Percentiles rank a stretch among this genome's conserved stretches.
These are phyloP conservation scores for Ceratocystiopsis brevicomis DNA, from an alignment of 2,329 filamentous ascomycete genomes.

Conservation along the genomic window DNA sequence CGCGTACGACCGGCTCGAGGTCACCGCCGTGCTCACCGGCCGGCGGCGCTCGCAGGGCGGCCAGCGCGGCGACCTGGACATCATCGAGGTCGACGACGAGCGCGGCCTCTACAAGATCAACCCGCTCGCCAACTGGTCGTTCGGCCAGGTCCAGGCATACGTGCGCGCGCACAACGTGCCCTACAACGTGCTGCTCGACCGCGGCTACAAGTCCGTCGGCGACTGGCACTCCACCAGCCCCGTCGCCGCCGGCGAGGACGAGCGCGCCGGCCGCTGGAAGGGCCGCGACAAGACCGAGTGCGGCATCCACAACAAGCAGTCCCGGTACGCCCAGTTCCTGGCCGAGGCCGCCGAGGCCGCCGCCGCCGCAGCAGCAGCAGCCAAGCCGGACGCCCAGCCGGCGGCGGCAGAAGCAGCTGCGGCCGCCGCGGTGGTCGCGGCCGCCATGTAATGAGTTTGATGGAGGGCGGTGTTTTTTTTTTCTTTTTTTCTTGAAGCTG, in stretches of 20 bases:
- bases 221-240: slow-evolving; percentile 96
- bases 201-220: slow-evolving; percentile 93
- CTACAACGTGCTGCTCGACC: slow-evolving; percentile 80
- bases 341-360: slow-evolving; percentile 9
- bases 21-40: slow-evolving; percentile 81
- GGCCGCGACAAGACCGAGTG: slow-evolving; percentile 92
- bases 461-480: too few relatives aligned
- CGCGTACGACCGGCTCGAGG: slow-evolving; percentile 70
- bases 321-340: slow-evolving; percentile 74
- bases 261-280: slow-evolving; percentile 93
- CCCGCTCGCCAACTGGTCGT: slow-evolving; percentile 85
- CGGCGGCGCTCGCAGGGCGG: slow-evolving; percentile 83
- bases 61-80: slow-evolving; percentile 72
- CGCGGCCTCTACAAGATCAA: slow-evolving; percentile 92
- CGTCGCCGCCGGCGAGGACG: slow-evolving; percentile 79
- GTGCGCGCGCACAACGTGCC: slow-evolving; percentile 73
- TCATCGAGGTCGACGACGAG: slow-evolving; percentile 80
- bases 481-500: too few relatives aligned
- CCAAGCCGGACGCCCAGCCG: background rate
- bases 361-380: too few relatives aligned
- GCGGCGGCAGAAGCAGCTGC: too few relatives aligned
- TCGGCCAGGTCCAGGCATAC: slow-evolving; percentile 76
- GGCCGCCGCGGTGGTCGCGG: too few relatives aligned
- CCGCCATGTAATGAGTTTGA: too few relatives aligned
- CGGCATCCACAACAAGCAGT: slow-evolving; percentile 96